A percentile compares a stretch with the other conserved stretches of the same genome.
These are phyloP conservation scores for Fusarium verrucosum DNA, from an alignment of 2,329 filamentous ascomycete species.

Conservation along the genomic window DNA sequence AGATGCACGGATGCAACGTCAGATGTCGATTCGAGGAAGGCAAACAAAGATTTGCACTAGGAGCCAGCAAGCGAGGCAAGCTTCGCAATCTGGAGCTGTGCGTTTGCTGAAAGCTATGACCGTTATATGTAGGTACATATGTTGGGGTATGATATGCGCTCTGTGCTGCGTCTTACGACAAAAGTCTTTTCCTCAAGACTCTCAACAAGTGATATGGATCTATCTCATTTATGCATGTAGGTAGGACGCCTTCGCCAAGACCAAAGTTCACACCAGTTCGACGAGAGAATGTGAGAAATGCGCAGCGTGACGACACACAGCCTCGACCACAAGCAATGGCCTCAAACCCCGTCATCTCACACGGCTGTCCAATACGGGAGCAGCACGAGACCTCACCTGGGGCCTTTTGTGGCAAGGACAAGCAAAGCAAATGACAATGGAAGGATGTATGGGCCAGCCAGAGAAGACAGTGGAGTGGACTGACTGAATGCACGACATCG, in stretches of 20 bases:
- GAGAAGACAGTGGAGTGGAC: constrained; percentile 7
- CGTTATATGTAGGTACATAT: constrained; percentile 2
- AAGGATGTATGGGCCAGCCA: not conserved
- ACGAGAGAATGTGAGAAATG: constrained; percentile 23
- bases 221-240: no score
- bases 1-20: constrained; percentile 36
- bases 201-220: not conserved
- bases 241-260: constrained; percentile 30
- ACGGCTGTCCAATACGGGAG: constrained; percentile 46
- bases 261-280: constrained; percentile 38
- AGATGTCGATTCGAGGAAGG: constrained; percentile 36
- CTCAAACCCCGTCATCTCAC: constrained; percentile 35
- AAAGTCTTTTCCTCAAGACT: constrained; percentile 1
- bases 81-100: constrained; percentile 17
- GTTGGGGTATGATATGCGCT: no score
- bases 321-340: constrained; percentile 36
- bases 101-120: constrained; percentile 3
- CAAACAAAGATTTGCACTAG: constrained; percentile 16
- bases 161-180: constrained; percentile 2
- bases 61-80: constrained; percentile 21
- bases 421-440: constrained; percentile 7
- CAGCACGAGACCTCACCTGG: constrained; percentile 45
- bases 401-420: constrained; percentile 44
- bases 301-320: constrained; percentile 44
- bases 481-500: constrained; percentile 52